phyloP scores from a whole-genome alignment of 306 rosid genomes.

The Cicer judaicum region DNA sequence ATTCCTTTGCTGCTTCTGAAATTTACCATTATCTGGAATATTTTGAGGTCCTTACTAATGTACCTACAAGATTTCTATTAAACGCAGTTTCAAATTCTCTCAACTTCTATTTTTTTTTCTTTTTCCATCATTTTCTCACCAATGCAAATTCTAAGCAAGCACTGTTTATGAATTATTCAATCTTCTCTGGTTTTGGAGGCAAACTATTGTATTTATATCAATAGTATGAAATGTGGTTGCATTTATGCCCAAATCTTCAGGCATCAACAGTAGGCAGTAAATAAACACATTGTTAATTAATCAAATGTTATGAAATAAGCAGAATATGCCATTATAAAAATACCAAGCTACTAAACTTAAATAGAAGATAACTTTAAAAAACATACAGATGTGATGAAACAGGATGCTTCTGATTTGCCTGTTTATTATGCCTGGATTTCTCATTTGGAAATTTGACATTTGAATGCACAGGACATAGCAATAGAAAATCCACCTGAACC shows the following conservation, averaged over 20 bases:
- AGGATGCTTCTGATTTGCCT: conserved; percentile 37
- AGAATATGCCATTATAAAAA: conserved; percentile 10
- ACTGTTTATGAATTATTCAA: conserved; percentile 1
- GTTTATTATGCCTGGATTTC: conserved; percentile 55
- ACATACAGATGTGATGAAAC: conserved; percentile 46
- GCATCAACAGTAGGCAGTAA: neutral
- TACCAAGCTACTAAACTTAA: conserved; percentile 7
- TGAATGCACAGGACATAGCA: conserved; percentile 86
- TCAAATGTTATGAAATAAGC: conserved; percentile 1
- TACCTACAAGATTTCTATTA: neutral
- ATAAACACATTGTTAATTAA: conserved; percentile 2
- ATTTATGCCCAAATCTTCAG: neutral
- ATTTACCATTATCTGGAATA: too few species aligned
- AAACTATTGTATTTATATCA: neutral
- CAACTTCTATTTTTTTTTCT: neutral
- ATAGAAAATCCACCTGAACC: conserved; percentile 68
- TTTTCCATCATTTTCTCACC: neutral
- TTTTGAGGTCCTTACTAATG: neutral
- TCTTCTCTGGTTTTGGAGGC: neutral
- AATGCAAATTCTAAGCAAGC: neutral
- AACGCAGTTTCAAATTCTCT: neutral
- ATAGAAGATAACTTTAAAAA: conserved; percentile 8
- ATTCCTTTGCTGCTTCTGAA: too few species aligned
- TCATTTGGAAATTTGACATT: conserved; percentile 70
- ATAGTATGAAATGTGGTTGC: neutral